phyloP scores from a whole-genome alignment of 805 yeast genomes.

The Spathaspora boniae region DNA sequence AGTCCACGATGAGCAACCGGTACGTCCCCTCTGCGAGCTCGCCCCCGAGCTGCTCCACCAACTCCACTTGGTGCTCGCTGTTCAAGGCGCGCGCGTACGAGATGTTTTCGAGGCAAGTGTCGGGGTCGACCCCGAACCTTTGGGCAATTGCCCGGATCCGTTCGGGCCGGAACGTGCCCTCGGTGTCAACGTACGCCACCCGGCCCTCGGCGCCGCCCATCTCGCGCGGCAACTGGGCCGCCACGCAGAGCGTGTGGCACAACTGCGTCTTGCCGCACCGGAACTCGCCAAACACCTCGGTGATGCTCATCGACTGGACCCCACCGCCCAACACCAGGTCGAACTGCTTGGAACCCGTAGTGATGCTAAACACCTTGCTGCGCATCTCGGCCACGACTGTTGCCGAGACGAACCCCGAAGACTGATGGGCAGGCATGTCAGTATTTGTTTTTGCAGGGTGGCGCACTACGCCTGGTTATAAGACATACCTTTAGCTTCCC shows the following conservation, averaged over 20 bases:
- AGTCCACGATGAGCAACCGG: conserved; percentile 13
- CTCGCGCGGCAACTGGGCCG: conserved; percentile 15
- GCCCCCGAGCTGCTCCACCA: conserved; percentile 13
- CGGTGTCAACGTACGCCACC: conserved; percentile 16
- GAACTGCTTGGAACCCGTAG: conserved; percentile 14
- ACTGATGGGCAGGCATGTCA: conserved; percentile 9
- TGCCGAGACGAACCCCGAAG: conserved; percentile 14
- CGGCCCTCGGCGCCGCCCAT: conserved; percentile 18
- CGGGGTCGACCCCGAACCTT: conserved; percentile 14
- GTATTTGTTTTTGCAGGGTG: not conserved
- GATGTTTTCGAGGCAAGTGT: conserved; percentile 15
- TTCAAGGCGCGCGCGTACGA: conserved; percentile 16
- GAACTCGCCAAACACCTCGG: conserved; percentile 18
- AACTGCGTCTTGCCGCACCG: conserved; percentile 17
- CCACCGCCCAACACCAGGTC: conserved; percentile 17
- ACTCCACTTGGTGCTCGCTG: conserved; percentile 16
- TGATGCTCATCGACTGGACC: conserved; percentile 14
- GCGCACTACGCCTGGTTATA: not conserved
- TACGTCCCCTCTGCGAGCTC: conserved; percentile 14
- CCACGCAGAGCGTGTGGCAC: conserved; percentile 16
- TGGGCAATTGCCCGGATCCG: conserved; percentile 15
- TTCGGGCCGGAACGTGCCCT: conserved; percentile 17
- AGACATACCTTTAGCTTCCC: conserved; percentile 13
- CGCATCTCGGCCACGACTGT: conserved; percentile 14
- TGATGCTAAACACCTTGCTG: conserved; percentile 10